Base-by-base conservation (phyloP, 2,329 filamentous ascomycete genomes). In the Neurospora sp. region DNA sequence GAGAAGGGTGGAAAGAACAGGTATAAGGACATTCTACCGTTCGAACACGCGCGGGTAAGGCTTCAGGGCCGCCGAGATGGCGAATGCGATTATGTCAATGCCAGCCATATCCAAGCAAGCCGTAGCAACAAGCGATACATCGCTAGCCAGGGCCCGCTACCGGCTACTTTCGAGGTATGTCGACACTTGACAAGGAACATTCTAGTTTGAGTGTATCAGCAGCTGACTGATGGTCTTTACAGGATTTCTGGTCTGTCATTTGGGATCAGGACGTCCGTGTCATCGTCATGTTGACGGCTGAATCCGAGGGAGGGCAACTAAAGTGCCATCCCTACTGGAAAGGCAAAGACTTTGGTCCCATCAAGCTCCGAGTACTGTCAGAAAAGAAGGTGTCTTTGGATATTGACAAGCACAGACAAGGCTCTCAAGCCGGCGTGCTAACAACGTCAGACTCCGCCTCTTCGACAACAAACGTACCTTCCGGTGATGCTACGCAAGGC, bases 241-340 rank as follows among this genome's bases (percentile, higher is more conserved):
- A 96, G 92, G 96, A 99, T 79, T 99, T 99, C 78, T 99, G 96
- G 96, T 95, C 93, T 71, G 91, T 97, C 11, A 86, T 98, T 38
- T 99, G 96, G 96, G 94, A 98, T 78, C 92, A 98, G 79, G 94
- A 98, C 77, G 90, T 97, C 3, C 91, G 95, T 68, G 92, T 98
- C 36, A 91, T 99, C 72, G 94, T 98, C 73, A 98, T 97, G 91
- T 85, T 99, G 74, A 99, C 96, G 6, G 95, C 96, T 1, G 95
- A 98, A 79, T 87, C 91, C 36, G 96, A 99, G 81, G 93, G 93
- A 33, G 94, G 95, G 0, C 94, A 97, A 78, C 84, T 97, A 66
- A 99, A 98, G 79, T 97, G 95, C 73, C 94, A 99, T 79, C 89
- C 93, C 9, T 99, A 97, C 80, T 99, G 96, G 96, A 88, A 89